Evolutionary conservation across 768 basidiomycete species (phyloP), one percentile per base, ranked within the genome.

Genomic region (Trametes cinnabarina): DNA sequence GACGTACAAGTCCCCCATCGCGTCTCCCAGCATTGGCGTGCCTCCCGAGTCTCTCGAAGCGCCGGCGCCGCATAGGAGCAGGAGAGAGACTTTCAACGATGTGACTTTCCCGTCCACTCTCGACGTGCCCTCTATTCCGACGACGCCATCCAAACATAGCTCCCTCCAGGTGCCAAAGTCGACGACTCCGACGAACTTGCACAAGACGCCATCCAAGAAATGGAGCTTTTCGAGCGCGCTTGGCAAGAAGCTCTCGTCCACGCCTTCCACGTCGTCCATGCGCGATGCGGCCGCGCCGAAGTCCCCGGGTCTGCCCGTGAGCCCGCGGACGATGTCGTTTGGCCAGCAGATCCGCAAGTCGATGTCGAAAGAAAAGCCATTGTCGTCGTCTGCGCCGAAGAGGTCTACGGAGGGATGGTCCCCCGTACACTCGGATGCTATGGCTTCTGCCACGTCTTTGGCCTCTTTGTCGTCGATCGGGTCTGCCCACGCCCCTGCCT

Each of bases 211-310:
- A 32, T 92, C 90, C n/a, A 94, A 94, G 81, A 95, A 95, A 72
- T 95, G 93, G 93, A 94, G 92, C 69, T 90, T 95, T 71, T 89
- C 90, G n/a, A 88, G 82, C 61, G 90, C 89, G 22, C 75, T 94
- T 4, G 91, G 89, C 63, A 80, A 90, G 70, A 90, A 82, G 68
- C 72, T 91, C 49, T 81, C 85, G 14, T 81, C 81, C 57, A 87
- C 85, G 25, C 84, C 87, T 47, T 85, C 85, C 19, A 78, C 77
- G 17, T 78, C 80, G 40, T 82, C 85, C 1, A 72, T 76, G 70
- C 77, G 71, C 63, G 79, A 81, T 55, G 65, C 66, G 1, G 51
- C 71, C 25, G 68, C 65, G 50, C 52, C 73, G 68, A 73, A 83
- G 62, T 82, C 83, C 40, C 76, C 84, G 28, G 71, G 76, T 17